A percentile compares a stretch with the other conserved stretches of the same genome.
These are phyloP conservation scores for Nyssa sinensis DNA, from an alignment of 148 eudicot species.

Conservation along the genomic window DNA sequence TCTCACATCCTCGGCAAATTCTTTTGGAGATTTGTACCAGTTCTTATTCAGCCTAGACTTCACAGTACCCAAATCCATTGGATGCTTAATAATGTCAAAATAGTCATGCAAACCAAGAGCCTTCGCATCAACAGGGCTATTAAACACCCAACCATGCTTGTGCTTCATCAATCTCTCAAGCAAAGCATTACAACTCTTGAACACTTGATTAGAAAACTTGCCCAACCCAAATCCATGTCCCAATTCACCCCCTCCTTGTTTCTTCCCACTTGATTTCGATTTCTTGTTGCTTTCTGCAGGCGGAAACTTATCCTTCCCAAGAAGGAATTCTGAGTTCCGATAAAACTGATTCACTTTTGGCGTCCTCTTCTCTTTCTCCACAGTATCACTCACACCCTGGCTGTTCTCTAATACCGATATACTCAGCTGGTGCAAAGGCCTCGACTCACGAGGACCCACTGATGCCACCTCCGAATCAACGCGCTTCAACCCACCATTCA, in stretches of 20 bases:
- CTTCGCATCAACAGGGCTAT: constrained; percentile 72
- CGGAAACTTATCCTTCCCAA: constrained; percentile 68
- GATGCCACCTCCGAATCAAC: constrained; percentile 48
- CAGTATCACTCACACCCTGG: constrained; percentile 42
- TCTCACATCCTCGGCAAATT: constrained; percentile 90
- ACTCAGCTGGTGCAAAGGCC: constrained; percentile 54
- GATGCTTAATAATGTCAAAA: constrained; percentile 65
- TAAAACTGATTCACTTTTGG: constrained; percentile 68
- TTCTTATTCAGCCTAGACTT: constrained; percentile 66
- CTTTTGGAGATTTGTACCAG: constrained; percentile 76
- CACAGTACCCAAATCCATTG: constrained; percentile 98
- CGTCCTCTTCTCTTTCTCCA: constrained; percentile 72
- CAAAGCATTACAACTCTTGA: constrained; percentile 61
- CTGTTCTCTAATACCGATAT: constrained; percentile 49
- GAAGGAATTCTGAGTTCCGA: constrained; percentile 59
- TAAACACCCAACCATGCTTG: constrained; percentile 92
- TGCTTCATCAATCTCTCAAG: constrained; percentile 85
- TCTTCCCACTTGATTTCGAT: constrained; percentile 50
- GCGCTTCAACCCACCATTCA: constrained; percentile 42
- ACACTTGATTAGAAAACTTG: constrained; percentile 45
- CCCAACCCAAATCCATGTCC: constrained; percentile 41
- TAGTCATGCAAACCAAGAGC: constrained; percentile 89
- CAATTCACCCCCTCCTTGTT: constrained; percentile 39
- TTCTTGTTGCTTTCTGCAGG: constrained; percentile 62
- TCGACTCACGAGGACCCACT: constrained; percentile 37